Percentiles rank a stretch among this genome's conserved stretches.
These are phyloP conservation scores for Phytopythium ostracodes DNA, from an alignment of 352 stramenopile genomes.

Conservation along the genomic window DNA sequence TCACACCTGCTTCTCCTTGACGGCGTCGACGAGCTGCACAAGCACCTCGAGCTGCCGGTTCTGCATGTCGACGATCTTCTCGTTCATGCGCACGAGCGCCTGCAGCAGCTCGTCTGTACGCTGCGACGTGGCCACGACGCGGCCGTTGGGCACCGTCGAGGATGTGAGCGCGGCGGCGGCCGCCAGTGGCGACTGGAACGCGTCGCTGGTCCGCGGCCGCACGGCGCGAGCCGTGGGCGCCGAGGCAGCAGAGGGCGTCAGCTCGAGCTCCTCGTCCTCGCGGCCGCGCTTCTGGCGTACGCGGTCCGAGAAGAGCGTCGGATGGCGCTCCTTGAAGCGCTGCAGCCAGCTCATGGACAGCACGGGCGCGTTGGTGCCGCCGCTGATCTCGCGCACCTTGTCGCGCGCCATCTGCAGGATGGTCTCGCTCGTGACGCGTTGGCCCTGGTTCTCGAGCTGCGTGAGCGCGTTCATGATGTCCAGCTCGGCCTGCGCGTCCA, in stretches of 20 bases:
- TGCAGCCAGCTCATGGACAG: slow-evolving; percentile 10
- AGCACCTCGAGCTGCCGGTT: slow-evolving; percentile 8
- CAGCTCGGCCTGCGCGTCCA: slow-evolving; percentile 5
- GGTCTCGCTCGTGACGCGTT: slow-evolving; percentile 8
- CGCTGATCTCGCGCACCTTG: slow-evolving; percentile 7
- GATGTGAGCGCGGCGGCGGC: not conserved
- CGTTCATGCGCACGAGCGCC: slow-evolving; percentile 3
- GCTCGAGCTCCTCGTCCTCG: slow-evolving; percentile 8
- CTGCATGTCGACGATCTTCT: slow-evolving; percentile 9
- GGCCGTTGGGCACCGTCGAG: not conserved
- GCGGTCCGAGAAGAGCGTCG: slow-evolving; percentile 9
- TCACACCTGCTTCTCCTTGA: slow-evolving; percentile 8
- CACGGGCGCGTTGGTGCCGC: not conserved
- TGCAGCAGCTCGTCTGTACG: slow-evolving; percentile 4
- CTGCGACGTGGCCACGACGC: not conserved
- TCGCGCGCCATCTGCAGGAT: slow-evolving; percentile 8
- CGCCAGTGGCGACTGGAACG: slow-evolving; percentile 2
- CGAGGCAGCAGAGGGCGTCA: not conserved
- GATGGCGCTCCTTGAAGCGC: slow-evolving; percentile 12
- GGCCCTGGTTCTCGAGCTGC: slow-evolving; percentile 3
- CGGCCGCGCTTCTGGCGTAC: slow-evolving; percentile 8
- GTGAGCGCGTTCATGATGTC: slow-evolving; percentile 5
- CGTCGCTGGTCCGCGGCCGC: not conserved
- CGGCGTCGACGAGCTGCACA: slow-evolving; percentile 2
- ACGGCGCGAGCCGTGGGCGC: not conserved